Evolutionary conservation across 108 stramenopile species (phyloP).

Genomic region (Pseudonitzschia multiseries): DNA sequence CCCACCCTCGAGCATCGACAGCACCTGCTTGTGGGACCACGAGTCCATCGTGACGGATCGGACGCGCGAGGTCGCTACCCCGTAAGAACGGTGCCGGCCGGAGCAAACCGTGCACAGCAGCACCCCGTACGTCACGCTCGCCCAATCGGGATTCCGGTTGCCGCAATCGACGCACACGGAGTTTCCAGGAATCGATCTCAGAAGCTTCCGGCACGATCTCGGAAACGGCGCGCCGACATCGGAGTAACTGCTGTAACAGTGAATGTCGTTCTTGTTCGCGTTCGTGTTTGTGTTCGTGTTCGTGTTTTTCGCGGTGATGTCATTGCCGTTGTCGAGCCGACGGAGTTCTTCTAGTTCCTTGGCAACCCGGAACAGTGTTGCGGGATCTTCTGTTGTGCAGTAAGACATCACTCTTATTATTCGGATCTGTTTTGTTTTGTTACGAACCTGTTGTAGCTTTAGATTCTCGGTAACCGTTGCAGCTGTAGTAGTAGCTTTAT

Average conservation of each 20-base stretch:
- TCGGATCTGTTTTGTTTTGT: too few relatives aligned
- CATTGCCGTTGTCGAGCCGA: background rate
- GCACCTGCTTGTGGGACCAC: slow-evolving; percentile 63
- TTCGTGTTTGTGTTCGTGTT: too few relatives aligned
- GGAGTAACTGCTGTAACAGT: too few relatives aligned
- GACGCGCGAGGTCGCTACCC: slow-evolving; percentile 75
- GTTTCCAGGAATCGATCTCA: slow-evolving; percentile 63
- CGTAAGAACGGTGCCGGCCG: slow-evolving; percentile 83
- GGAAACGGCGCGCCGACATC: slow-evolving; percentile 53
- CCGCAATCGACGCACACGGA: slow-evolving; percentile 81
- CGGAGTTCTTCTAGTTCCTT: slow-evolving; percentile 5
- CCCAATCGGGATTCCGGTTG: slow-evolving; percentile 78
- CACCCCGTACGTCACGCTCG: slow-evolving; percentile 82
- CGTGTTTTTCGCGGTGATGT: too few relatives aligned
- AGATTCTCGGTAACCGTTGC: too few relatives aligned
- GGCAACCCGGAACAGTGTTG: background rate
- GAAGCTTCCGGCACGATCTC: slow-evolving; percentile 55
- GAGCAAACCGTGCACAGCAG: slow-evolving; percentile 82
- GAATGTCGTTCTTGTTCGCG: background rate
- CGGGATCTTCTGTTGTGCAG: slow-evolving; percentile 1
- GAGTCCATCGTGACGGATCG: slow-evolving; percentile 77
- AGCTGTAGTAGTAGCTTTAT: too few relatives aligned
- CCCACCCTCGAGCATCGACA: slow-evolving; percentile 81
- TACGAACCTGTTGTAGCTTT: too few relatives aligned
- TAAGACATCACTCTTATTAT: background rate